Conservation (phyloP, 306 rosid genomes). For the Psophocarpus tetragonolobus region DNA sequence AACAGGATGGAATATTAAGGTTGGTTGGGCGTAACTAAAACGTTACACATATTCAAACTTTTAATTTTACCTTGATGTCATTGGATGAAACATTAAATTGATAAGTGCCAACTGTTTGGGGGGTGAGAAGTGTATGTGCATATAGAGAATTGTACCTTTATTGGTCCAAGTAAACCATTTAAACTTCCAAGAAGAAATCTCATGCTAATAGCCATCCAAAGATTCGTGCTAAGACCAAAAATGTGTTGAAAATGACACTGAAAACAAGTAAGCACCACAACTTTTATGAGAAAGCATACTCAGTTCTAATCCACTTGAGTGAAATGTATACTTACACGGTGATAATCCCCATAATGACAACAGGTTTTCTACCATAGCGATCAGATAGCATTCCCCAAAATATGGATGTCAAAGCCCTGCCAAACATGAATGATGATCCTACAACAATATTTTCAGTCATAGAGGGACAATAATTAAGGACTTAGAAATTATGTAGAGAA, state of each 20-base stretch:
- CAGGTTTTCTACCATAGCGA: conserved; percentile 87
- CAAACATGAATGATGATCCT: conserved; percentile 87
- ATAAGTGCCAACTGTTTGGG: neutral
- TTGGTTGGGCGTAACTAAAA: too few species aligned
- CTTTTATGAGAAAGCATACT: neutral
- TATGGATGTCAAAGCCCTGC: conserved; percentile 76
- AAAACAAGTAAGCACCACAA: neutral
- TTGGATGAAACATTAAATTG: neutral
- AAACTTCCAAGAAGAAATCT: conserved; percentile 83
- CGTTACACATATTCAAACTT: neutral
- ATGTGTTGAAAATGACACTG: conserved; percentile 80
- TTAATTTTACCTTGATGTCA: neutral
- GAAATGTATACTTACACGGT: conserved; percentile 56
- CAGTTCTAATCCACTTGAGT: neutral
- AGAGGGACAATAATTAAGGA: neutral
- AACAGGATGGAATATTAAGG: neutral
- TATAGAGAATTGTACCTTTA: conserved; percentile 63
- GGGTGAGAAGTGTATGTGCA: neutral
- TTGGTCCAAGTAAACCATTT: conserved; percentile 89
- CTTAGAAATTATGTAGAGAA: neutral
- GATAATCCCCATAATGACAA: conserved; percentile 58
- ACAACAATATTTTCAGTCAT: conserved; percentile 7
- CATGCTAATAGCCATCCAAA: conserved; percentile 80
- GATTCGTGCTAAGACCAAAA: conserved; percentile 88
- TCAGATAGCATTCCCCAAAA: conserved; percentile 85